Evolutionary conservation across 1,284 basidiomycete genomes (phyloP).

Genomic region (Inonotus obliquus): DNA sequence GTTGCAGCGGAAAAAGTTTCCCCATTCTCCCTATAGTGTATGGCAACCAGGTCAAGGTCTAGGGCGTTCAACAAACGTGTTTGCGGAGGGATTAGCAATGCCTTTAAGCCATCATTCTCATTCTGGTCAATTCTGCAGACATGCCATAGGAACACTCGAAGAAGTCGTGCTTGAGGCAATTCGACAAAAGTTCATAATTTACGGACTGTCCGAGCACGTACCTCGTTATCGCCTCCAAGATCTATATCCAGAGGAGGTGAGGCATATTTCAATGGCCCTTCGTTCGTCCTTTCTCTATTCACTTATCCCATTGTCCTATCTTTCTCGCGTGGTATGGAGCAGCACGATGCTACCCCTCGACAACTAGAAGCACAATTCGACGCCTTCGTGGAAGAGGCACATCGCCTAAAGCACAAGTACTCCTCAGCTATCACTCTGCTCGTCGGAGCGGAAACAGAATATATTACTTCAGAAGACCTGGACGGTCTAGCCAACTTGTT

Average conservation of each 20-base stretch:
- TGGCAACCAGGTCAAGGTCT: too few relatives aligned
- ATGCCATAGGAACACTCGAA: constrained; percentile 76
- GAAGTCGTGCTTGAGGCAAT: constrained; percentile 81
- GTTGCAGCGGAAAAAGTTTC: background rate
- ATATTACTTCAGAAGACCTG: constrained; percentile 69
- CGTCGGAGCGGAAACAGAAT: constrained; percentile 93
- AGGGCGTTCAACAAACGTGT: background rate
- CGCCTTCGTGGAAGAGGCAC: constrained; percentile 71
- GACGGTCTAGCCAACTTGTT: constrained; percentile 51
- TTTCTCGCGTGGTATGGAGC: background rate
- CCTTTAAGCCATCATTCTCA: constrained; percentile 92
- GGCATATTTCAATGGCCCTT: constrained; percentile 3
- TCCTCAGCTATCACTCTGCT: constrained; percentile 68
- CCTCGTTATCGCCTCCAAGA: constrained; percentile 80
- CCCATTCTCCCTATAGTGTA: too few relatives aligned
- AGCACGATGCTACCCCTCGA: constrained; percentile 47
- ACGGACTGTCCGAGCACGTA: constrained; percentile 92
- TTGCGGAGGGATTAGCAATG: constrained; percentile 42
- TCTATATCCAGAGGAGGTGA: constrained; percentile 94
- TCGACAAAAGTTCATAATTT: constrained; percentile 72
- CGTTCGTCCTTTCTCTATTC: background rate
- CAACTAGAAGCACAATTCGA: constrained; percentile 57
- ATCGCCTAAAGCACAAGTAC: constrained; percentile 61
- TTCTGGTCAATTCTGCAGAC: constrained; percentile 95
- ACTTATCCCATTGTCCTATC: background rate